Base-by-base conservation (phyloP, 352 stramenopile species). In the Pythium aquatile region DNA sequence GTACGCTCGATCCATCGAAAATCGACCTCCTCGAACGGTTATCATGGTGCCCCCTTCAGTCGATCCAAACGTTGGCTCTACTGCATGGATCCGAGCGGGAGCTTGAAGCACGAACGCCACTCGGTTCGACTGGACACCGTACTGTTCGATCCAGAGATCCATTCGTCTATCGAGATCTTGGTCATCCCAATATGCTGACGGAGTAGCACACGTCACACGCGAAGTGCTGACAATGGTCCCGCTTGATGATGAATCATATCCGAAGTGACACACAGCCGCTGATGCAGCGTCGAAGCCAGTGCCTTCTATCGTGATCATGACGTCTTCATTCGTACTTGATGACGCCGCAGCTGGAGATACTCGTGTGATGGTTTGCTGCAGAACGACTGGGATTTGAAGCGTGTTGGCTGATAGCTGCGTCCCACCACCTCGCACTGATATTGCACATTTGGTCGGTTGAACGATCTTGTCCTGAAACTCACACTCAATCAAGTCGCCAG, bases 1-100 rank as follows among this genome's bases (percentile, higher is more conserved):
- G 35, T 69, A 69, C 4, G 2, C 4, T 4, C 35, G 44, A 24
- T 32, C 20, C 11, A 20, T 16, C 8, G 56, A 71, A 65, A 90
- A 90, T 52, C 76, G 63, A 44, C 75, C 48, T 14, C 61, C 61
- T 13, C 3, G 28, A 8, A 88, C 37, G 10, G 42, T 73, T 5
- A 90, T 5, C 7, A 71, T 42, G 1, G 69, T 79, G 0, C 69
- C 73, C 52, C 76, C 77, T 52, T 53, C 39, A 2, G 58, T 33
- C 8, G 63, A 32, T 37, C 68, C 68, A 26, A 68, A 65, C 0
- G 55, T 37, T 24, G 68, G 68, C 2, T 42, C 28, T n/a, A 74
- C 44, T 1, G 44, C 24, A 1, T 33, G 28, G 2, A 71, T 32
- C 16, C 42, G 48, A 48, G 55, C 35, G 26, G 48, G 39, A 13